Conservation (phyloP, 345 rosid species). For the Cardamine occulta region DNA sequence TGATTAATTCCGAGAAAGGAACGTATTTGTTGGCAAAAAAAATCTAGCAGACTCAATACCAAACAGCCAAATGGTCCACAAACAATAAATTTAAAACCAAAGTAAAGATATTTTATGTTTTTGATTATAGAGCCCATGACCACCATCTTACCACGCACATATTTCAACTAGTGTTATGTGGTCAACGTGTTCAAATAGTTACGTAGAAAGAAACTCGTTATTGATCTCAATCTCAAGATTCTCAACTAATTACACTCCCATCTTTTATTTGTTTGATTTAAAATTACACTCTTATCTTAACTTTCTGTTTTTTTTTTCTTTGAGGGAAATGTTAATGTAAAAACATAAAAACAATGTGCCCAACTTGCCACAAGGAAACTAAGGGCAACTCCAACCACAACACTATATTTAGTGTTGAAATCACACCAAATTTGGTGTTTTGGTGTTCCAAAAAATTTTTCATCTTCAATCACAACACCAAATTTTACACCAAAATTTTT, state of each 20-base stretch:
- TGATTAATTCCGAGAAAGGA: neutral
- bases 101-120: neutral
- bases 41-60: neutral
- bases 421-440: neutral
- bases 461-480: too few relatives aligned
- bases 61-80: neutral
- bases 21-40: neutral
- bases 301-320: neutral
- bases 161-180: neutral
- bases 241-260: neutral
- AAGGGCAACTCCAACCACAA: neutral
- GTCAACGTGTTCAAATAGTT: neutral
- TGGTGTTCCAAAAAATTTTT: too few relatives aligned
- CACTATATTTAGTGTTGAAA: neutral
- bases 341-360: conserved; percentile 21
- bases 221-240: too few relatives aligned
- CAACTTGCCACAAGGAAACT: conserved; percentile 19
- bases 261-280: neutral
- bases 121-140: neutral
- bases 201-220: neutral
- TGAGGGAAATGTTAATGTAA: neutral
- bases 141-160: neutral
- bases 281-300: neutral
- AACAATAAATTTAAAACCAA: neutral
- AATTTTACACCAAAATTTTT: too few relatives aligned